phyloP scores from a whole-genome alignment of 2,329 filamentous ascomycete species.

The Colletotrichum sp. region DNA sequence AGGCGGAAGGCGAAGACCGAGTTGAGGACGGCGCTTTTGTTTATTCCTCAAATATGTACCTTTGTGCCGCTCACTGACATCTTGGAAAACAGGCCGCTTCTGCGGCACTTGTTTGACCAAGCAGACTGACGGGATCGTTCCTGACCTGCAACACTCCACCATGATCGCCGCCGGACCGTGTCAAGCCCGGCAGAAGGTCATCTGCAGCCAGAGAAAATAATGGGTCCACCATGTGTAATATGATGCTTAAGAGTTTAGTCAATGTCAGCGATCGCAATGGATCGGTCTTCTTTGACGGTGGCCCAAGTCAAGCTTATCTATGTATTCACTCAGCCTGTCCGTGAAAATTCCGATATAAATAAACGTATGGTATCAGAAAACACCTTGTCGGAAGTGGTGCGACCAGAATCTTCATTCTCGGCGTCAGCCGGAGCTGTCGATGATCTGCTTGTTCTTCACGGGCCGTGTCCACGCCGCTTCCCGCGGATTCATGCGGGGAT shows the following conservation, averaged over 20 bases:
- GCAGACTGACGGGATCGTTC: background rate
- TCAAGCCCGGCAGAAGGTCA: background rate
- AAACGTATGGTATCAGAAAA: background rate
- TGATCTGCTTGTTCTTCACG: background rate
- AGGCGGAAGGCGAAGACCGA: accelerated
- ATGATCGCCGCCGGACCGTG: background rate
- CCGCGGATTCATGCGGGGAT: background rate
- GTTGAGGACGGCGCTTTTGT: background rate
- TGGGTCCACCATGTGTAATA: background rate
- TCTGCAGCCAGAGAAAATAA: background rate
- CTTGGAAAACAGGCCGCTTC: accelerated
- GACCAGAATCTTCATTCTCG: background rate
- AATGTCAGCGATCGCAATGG: background rate
- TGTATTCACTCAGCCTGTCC: accelerated
- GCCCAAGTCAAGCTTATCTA: accelerated
- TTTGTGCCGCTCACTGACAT: background rate
- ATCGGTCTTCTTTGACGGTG: background rate
- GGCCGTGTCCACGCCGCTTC: background rate
- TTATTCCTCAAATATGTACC: accelerated
- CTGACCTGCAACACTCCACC: background rate
- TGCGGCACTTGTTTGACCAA: background rate
- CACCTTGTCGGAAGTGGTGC: background rate
- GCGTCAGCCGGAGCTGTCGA: background rate
- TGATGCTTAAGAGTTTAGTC: background rate
- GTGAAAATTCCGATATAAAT: background rate